A percentile compares a stretch with the other conserved stretches of the same genome.
Conservation (phyloP, 495 filamentous ascomycete species). For the Penicillium angulare region DNA sequence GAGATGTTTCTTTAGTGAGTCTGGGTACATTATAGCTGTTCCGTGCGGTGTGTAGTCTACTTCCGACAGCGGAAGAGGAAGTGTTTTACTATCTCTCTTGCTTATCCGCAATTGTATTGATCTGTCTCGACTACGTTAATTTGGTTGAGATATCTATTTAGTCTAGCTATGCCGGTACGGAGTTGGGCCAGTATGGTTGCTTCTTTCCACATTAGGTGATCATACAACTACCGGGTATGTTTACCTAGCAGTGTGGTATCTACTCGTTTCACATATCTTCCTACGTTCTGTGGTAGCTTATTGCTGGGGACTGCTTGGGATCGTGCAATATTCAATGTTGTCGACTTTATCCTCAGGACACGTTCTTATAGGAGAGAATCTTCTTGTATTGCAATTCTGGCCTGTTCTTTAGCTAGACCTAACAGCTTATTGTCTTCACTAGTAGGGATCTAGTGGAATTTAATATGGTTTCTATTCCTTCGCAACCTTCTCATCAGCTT, state of each 20-base stretch:
- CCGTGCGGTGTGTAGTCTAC: not conserved
- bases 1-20: not conserved
- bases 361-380: constrained; percentile 9
- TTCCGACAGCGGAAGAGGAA: not conserved
- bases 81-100: not conserved
- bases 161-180: constrained; percentile 32
- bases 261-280: no score
- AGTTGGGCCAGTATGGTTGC: constrained; percentile 32
- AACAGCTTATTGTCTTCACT: no score
- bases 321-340: not conserved
- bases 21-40: not conserved
- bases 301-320: constrained; percentile 10
- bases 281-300: constrained; percentile 13
- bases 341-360: constrained; percentile 3
- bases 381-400: constrained; percentile 9
- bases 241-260: constrained; percentile 30
- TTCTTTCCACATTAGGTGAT: constrained; percentile 26
- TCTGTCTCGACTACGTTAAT: constrained; percentile 24
- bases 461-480: no score
- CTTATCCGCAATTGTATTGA: constrained; percentile 28
- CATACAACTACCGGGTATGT: constrained; percentile 2
- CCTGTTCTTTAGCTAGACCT: no score
- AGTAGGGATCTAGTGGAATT: no score
- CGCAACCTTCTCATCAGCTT: no score
- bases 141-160: constrained; percentile 32